These are phyloP conservation scores for Guillardia theta DNA, from an alignment of 78 protist genomes.

Conservation along the genomic window DNA sequence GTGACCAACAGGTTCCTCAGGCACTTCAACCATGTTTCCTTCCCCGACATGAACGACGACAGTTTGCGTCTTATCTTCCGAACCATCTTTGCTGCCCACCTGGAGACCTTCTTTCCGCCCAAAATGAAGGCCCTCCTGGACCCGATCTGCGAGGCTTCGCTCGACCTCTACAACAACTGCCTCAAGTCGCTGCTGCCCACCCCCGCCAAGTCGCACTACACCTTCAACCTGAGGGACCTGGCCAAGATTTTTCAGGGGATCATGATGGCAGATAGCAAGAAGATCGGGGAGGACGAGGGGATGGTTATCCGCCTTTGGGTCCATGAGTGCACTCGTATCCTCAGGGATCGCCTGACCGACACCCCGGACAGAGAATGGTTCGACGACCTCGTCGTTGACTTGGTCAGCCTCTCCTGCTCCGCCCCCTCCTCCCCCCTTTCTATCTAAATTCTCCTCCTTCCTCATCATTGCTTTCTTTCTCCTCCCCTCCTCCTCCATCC, in stretches of 20 bases:
- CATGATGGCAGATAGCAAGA: conserved; percentile 44
- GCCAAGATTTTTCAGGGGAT: conserved; percentile 72
- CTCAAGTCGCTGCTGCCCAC: conserved; percentile 75
- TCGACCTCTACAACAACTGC: background rate
- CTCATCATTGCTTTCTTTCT: background rate
- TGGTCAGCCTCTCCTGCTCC: no score
- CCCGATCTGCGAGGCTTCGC: background rate
- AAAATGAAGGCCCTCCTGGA: background rate
- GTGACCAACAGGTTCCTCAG: conserved; percentile 77
- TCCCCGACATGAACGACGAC: background rate
- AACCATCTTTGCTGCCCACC: conserved; percentile 37
- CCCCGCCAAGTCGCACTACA: conserved; percentile 88
- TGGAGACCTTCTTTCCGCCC: background rate
- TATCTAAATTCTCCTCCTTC: no score
- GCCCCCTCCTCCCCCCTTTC: no score
- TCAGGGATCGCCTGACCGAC: conserved; percentile 83
- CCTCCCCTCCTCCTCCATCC: background rate
- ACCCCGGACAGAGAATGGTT: conserved; percentile 74
- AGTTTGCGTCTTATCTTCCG: conserved; percentile 48
- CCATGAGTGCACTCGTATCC: conserved; percentile 65
- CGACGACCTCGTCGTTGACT: background rate
- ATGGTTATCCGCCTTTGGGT: conserved; percentile 46
- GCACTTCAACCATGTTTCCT: conserved; percentile 45
- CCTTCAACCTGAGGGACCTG: conserved; percentile 93
- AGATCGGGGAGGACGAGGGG: background rate